A percentile compares a stretch with the other conserved stretches of the same genome.
phyloP scores from a whole-genome alignment of 331 rosid genomes.

The Telfairia occidentalis region DNA sequence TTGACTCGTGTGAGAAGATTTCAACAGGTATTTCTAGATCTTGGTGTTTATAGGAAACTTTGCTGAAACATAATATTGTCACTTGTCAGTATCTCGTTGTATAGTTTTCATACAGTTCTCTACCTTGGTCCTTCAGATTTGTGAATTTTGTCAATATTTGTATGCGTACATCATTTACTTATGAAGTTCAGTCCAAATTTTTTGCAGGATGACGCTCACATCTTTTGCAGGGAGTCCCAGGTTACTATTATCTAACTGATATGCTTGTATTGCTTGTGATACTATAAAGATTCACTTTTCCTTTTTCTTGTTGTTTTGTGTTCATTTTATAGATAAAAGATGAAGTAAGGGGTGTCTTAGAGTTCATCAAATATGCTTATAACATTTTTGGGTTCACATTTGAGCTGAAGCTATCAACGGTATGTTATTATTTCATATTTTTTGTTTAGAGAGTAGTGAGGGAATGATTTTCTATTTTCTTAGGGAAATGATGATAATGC shows the following conservation, averaged over 20 bases:
- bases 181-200: slow-evolving; percentile 20
- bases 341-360: slow-evolving; percentile 67
- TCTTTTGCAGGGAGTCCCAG: slow-evolving; percentile 94
- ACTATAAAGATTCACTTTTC: not conserved
- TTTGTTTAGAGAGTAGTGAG: not conserved
- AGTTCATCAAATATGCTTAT: slow-evolving; percentile 60
- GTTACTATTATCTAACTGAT: slow-evolving; percentile 29
- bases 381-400: slow-evolving; percentile 75
- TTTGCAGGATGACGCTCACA: slow-evolving; percentile 90
- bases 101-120: not conserved
- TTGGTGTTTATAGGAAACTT: not conserved
- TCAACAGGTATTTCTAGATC: slow-evolving; percentile 58
- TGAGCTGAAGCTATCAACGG: slow-evolving; percentile 90
- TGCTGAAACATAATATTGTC: not conserved
- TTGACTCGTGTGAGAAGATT: slow-evolving; percentile 92
- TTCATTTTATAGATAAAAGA: slow-evolving; percentile 59
- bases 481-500: not conserved
- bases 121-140: not conserved
- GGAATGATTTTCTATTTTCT: not conserved
- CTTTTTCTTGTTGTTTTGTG: not conserved
- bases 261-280: not conserved
- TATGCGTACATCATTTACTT: slow-evolving; percentile 7
- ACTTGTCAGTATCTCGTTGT: not conserved
- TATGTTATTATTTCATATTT: slow-evolving; percentile 19
- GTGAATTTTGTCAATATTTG: not conserved